A percentile compares a stretch with the other conserved stretches of the same genome.
phyloP scores from a whole-genome alignment of 2,329 filamentous ascomycete genomes.

The Aspergillus fumigatus region DNA sequence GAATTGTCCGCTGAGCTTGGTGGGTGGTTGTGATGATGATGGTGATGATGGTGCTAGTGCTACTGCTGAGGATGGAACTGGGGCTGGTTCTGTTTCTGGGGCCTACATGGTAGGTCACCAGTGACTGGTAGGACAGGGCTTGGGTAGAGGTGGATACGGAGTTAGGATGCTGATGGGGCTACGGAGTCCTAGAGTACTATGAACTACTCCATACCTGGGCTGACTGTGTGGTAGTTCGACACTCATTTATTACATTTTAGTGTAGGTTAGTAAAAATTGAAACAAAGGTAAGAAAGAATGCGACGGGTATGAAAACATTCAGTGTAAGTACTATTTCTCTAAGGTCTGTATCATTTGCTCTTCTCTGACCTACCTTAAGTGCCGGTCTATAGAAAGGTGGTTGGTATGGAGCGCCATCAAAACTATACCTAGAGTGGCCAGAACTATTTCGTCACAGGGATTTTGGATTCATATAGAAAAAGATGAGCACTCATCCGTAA shows the following conservation, averaged over 20 bases:
- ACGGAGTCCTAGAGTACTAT: not conserved
- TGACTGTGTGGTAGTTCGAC: not conserved
- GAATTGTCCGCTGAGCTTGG: conserved; percentile 17
- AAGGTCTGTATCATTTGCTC: not conserved
- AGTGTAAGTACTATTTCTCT: not conserved
- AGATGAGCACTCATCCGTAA: not conserved
- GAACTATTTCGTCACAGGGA: not conserved
- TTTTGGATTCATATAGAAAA: not conserved
- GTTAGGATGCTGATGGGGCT: not conserved
- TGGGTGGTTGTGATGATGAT: not conserved
- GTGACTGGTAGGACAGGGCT: not conserved
- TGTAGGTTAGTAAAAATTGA: not conserved
- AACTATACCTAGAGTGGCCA: not conserved
- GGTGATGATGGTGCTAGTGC: not conserved
- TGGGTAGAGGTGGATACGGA: not conserved
- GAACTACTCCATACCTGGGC: not conserved
- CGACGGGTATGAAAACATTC: not conserved
- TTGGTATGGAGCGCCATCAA: no score
- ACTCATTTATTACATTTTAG: not conserved
- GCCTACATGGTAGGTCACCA: not conserved
- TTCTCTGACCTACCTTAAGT: not conserved
- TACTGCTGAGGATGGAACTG: not conserved
- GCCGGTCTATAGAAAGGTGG: not conserved
- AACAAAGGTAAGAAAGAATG: not conserved
- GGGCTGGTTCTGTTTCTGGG: no score